These are phyloP conservation scores for Heritiera littoralis DNA, from an alignment of 345 rosid genomes.

Conservation along the genomic window DNA sequence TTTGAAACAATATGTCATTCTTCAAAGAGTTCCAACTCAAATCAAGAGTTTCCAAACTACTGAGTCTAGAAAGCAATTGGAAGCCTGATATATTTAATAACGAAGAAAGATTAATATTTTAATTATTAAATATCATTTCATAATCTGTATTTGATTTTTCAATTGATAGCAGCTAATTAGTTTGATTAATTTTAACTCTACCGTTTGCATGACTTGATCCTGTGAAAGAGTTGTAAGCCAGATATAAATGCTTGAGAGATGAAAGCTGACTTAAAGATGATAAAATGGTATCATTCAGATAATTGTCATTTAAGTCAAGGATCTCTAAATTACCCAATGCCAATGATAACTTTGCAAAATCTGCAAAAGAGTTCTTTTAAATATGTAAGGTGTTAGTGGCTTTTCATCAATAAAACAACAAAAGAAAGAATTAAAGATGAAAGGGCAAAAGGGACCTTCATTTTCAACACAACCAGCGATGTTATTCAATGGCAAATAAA, in stretches of 20 bases:
- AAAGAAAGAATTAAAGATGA: not conserved
- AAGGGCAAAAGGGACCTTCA: slow-evolving; percentile 1
- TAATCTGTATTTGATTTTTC: not conserved
- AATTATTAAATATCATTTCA: too few species aligned
- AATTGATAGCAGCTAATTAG: not conserved
- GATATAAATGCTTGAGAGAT: not conserved
- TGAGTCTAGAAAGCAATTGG: not conserved
- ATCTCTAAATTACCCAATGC: not conserved
- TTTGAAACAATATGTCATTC: not conserved
- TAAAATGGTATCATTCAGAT: not conserved
- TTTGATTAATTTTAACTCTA: not conserved
- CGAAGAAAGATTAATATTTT: not conserved
- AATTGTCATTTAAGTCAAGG: not conserved
- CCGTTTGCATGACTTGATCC: not conserved
- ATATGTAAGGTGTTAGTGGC: not conserved
- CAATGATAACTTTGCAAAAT: not conserved
- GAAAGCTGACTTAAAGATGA: not conserved
- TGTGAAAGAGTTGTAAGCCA: not conserved
- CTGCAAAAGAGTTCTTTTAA: not conserved
- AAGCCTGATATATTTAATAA: not conserved
- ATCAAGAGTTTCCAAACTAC: not conserved
- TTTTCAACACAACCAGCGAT: not conserved
- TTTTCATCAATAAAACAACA: not conserved
- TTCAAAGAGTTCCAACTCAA: not conserved
- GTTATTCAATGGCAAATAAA: not conserved